A percentile compares a stretch with the other conserved stretches of the same genome.
These are phyloP conservation scores for Quercus cerris DNA, from an alignment of 306 rosid species.

Conservation along the genomic window DNA sequence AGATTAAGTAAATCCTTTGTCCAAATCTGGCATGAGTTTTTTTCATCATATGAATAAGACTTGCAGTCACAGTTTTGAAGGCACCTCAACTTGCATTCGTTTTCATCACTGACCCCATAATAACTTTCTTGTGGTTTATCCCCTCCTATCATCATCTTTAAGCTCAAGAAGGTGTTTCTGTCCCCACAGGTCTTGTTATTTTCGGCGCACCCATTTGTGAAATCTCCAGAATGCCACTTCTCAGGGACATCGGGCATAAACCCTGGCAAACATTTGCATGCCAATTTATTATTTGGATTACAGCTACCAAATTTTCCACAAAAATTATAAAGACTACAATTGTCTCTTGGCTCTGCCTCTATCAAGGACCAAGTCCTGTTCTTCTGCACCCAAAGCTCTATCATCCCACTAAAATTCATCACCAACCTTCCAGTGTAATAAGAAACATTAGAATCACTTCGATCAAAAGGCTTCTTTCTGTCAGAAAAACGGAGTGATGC, in stretches of 20 bases:
- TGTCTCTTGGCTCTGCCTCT: no score
- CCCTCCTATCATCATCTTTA: not conserved
- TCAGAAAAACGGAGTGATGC: no score
- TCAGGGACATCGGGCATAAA: not conserved
- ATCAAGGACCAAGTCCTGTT: no score
- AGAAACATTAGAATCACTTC: no score
- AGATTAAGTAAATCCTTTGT: not conserved
- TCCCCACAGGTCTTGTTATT: not conserved
- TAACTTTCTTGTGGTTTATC: rapidly evolving
- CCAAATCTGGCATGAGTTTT: conserved; percentile 25
- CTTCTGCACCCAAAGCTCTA: no score
- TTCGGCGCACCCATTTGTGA: conserved; percentile 23
- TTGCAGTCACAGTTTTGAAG: not conserved
- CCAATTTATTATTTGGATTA: not conserved
- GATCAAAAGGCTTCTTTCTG: no score
- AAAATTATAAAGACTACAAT: not conserved
- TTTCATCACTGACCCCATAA: rapidly evolving
- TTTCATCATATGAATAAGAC: conserved; percentile 34
- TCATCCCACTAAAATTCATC: no score
- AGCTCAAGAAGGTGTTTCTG: conserved; percentile 10
- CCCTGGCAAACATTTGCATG: conserved; percentile 50
- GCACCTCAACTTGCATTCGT: conserved; percentile 24
- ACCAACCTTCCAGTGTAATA: no score
- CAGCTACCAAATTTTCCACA: conserved; percentile 44
- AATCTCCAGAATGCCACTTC: not conserved